phyloP scores from a whole-genome alignment of 768 basidiomycete species.

The Scleroderma bovista region DNA sequence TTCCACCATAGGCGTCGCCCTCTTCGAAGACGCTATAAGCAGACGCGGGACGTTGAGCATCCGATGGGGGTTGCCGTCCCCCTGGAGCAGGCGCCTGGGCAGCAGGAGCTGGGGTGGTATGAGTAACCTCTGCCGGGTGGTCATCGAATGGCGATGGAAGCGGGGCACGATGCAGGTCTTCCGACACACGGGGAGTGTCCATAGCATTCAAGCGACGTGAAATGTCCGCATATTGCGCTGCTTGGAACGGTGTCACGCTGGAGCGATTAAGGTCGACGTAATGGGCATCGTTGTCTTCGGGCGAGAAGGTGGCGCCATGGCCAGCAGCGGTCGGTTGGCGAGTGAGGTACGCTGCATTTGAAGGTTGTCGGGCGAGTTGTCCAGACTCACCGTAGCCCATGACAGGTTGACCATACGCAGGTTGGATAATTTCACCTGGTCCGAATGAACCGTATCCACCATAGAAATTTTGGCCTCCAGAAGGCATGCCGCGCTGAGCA shows the following conservation, averaged over 20 bases:
- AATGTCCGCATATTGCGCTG: slow-evolving; percentile 69
- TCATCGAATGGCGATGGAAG: slow-evolving; percentile 28
- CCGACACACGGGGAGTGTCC: slow-evolving; percentile 19
- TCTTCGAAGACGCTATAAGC: slow-evolving; percentile 51
- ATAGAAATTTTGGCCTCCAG: slow-evolving; percentile 18
- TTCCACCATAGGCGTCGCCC: slow-evolving; percentile 66
- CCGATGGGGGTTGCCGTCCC: slow-evolving; percentile 5
- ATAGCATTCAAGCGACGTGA: slow-evolving; percentile 44
- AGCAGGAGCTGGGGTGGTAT: slow-evolving; percentile 13
- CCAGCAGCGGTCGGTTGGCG: slow-evolving; percentile 14
- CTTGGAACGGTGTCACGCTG: slow-evolving; percentile 72
- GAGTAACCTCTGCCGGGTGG: slow-evolving; percentile 18
- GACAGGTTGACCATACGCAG: slow-evolving; percentile 15
- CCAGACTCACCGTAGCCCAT: slow-evolving; percentile 25
- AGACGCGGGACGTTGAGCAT: slow-evolving; percentile 40
- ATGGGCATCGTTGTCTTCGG: slow-evolving; percentile 29
- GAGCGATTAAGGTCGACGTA: slow-evolving; percentile 64
- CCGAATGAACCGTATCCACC: slow-evolving; percentile 15
- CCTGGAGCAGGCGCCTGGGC: slow-evolving; percentile 9
- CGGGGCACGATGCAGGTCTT: slow-evolving; percentile 16
- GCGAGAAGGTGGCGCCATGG: neutral
- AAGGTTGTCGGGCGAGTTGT: slow-evolving; percentile 17
- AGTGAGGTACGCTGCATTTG: slow-evolving; percentile 16
- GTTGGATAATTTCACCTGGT: slow-evolving; percentile 16
- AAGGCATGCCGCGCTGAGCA: slow-evolving; percentile 10